Evolutionary conservation across 495 filamentous ascomycete species (phyloP).

Genomic region (Cairneyella variabilis): DNA sequence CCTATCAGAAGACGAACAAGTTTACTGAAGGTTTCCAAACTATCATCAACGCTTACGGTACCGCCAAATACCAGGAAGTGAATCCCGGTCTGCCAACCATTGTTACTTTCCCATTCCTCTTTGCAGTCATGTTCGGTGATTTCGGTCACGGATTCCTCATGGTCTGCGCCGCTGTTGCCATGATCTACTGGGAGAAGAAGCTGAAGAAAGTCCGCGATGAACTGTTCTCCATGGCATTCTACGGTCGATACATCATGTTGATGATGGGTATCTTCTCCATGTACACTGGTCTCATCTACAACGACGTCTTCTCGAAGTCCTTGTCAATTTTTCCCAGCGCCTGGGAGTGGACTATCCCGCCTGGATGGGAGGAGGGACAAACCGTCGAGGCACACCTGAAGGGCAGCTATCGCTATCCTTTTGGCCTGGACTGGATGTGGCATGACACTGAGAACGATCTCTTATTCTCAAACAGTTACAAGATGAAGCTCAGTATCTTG

Average conservation of each 20-base stretch:
- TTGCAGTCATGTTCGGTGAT: constrained; percentile 99
- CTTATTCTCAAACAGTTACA: constrained; percentile 94
- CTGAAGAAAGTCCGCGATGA: constrained; percentile 91
- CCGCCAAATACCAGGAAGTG: constrained; percentile 93
- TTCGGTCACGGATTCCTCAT: constrained; percentile 89
- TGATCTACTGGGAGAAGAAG: constrained; percentile 94
- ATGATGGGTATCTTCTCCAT: constrained; percentile 98
- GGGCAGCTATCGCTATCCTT: constrained; percentile 77
- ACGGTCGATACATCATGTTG: constrained; percentile 95
- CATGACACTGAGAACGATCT: constrained; percentile 91
- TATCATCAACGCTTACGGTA: constrained; percentile 97
- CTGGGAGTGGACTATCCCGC: constrained; percentile 70
- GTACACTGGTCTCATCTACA: constrained; percentile 96
- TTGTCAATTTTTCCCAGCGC: constrained; percentile 82
- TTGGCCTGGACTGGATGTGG: constrained; percentile 97
- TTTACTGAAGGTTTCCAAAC: constrained; percentile 98
- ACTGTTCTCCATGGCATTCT: constrained; percentile 96
- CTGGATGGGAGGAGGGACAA: constrained; percentile 55
- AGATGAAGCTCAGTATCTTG: constrained; percentile 99
- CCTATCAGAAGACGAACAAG: constrained; percentile 93
- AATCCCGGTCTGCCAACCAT: constrained; percentile 94
- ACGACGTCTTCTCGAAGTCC: constrained; percentile 93
- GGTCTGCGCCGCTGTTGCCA: constrained; percentile 70
- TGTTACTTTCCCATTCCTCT: constrained; percentile 95
- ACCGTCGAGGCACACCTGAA: constrained; percentile 62